phyloP scores from a whole-genome alignment of 805 yeast species.

The Pichia paraexigua region DNA sequence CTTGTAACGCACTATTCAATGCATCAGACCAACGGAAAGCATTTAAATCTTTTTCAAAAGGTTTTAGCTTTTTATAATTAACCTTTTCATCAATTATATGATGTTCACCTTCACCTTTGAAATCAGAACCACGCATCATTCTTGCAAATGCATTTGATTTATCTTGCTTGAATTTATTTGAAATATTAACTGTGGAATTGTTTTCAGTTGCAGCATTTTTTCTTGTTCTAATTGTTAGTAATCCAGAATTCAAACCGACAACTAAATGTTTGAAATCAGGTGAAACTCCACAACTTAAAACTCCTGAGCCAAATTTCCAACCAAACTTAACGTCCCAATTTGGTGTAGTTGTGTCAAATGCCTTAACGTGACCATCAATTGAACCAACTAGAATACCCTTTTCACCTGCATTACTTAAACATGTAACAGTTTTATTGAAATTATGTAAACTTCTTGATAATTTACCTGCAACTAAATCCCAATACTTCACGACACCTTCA shows the following conservation, averaged over 20 bases:
- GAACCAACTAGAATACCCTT: conserved; percentile 89
- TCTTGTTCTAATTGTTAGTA: conserved; percentile 81
- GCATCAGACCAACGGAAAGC: conserved; percentile 93
- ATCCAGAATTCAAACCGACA: conserved; percentile 85
- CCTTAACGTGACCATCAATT: conserved; percentile 94
- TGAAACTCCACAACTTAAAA: conserved; percentile 80
- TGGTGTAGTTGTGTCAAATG: conserved; percentile 66
- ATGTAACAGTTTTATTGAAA: conserved; percentile 90
- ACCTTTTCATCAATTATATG: conserved; percentile 53
- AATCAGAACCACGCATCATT: conserved; percentile 87
- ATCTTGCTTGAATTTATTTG: conserved; percentile 23
- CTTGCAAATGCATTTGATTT: conserved; percentile 63
- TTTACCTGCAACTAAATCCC: conserved; percentile 85
- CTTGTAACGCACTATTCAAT: conserved; percentile 65
- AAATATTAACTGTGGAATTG: conserved; percentile 31
- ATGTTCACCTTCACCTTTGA: conserved; percentile 83
- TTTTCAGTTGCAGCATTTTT: conserved; percentile 51
- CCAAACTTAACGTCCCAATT: conserved; percentile 90
- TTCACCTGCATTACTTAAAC: conserved; percentile 65
- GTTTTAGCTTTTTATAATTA: conserved; percentile 56
- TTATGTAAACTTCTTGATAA: conserved; percentile 63
- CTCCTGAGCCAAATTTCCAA: conserved; percentile 96
- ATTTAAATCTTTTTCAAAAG: conserved; percentile 76
- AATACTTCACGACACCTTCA: conserved; percentile 73
- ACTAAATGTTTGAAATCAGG: conserved; percentile 85